Evolutionary conservation across 1,139 yeast species (phyloP).

Genomic region (Geotrichum fermentans): DNA sequence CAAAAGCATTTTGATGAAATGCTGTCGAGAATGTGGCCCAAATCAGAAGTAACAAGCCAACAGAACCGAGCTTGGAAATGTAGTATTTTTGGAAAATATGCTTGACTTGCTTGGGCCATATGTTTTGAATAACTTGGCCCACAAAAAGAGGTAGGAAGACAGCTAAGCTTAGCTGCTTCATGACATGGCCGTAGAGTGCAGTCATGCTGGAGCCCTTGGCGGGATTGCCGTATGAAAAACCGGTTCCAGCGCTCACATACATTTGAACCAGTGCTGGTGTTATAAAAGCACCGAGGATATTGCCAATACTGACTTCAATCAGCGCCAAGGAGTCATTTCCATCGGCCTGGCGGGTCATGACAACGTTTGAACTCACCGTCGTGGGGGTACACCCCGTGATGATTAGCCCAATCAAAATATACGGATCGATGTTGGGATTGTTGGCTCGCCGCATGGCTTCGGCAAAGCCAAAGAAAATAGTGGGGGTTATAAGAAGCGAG

Average conservation of each 20-base stretch:
- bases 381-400: slow-evolving; percentile 87
- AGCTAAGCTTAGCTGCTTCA: slow-evolving; percentile 80
- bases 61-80: slow-evolving; percentile 66
- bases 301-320: slow-evolving; percentile 82
- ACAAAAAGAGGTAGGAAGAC: slow-evolving; percentile 80
- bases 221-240: slow-evolving; percentile 82
- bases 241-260: slow-evolving; percentile 48
- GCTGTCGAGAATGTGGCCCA: slow-evolving; percentile 87
- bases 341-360: slow-evolving; percentile 75
- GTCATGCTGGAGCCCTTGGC: slow-evolving; percentile 51
- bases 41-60: slow-evolving; percentile 74
- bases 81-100: slow-evolving; percentile 56
- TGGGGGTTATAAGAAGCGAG: slow-evolving; percentile 69
- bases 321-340: slow-evolving; percentile 76
- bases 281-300: slow-evolving; percentile 75
- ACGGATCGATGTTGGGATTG: slow-evolving; percentile 55
- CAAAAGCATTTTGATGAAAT: slow-evolving; percentile 73
- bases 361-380: slow-evolving; percentile 84
- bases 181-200: slow-evolving; percentile 63
- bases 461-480: slow-evolving; percentile 71
- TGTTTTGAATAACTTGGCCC: slow-evolving; percentile 76
- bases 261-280: slow-evolving; percentile 80
- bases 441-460: slow-evolving; percentile 60
- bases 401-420: slow-evolving; percentile 74
- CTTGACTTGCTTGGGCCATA: slow-evolving; percentile 59